These are phyloP conservation scores for Mortierella sp. DNA, from an alignment of 371 early-diverging fungal species.

Conservation along the genomic window DNA sequence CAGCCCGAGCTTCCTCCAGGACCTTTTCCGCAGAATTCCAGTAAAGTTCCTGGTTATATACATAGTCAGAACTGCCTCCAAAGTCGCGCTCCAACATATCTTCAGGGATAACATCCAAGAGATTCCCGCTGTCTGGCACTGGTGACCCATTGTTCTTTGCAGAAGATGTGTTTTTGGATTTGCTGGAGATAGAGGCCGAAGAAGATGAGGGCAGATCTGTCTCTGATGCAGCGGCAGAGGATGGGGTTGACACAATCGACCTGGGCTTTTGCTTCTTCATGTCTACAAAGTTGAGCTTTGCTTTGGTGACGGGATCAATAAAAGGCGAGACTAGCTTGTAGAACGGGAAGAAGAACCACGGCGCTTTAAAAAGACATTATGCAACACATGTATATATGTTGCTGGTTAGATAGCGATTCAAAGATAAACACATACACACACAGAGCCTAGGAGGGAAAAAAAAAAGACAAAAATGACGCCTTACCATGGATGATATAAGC, in stretches of 20 bases:
- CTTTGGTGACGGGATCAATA: constrained; percentile 91
- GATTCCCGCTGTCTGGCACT: constrained; percentile 60
- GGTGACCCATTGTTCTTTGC: constrained; percentile 26
- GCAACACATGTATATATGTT: not conserved
- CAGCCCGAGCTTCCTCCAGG: constrained; percentile 9
- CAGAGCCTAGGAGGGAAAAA: too few relatives aligned
- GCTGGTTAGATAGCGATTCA: not conserved
- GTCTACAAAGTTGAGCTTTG: constrained; percentile 88
- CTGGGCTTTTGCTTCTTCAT: constrained; percentile 58
- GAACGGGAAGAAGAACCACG: constrained; percentile 88
- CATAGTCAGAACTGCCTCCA: constrained; percentile 70
- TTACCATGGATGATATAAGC: constrained; percentile 70
- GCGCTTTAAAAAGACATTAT: constrained; percentile 63
- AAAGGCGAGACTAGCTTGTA: constrained; percentile 87
- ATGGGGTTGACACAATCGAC: constrained; percentile 27
- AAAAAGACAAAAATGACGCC: too few relatives aligned
- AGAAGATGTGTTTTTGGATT: constrained; percentile 8
- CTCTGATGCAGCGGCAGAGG: constrained; percentile 41
- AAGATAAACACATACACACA: too few relatives aligned
- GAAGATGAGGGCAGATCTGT: constrained; percentile 16
- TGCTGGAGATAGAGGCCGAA: not conserved
- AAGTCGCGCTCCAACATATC: constrained; percentile 69
- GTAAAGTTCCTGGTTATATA: constrained; percentile 68
- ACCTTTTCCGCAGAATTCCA: constrained; percentile 59
- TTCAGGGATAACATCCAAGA: constrained; percentile 62